Conservation (phyloP, 2,329 filamentous ascomycete genomes). For the Diaporthe sp. region DNA sequence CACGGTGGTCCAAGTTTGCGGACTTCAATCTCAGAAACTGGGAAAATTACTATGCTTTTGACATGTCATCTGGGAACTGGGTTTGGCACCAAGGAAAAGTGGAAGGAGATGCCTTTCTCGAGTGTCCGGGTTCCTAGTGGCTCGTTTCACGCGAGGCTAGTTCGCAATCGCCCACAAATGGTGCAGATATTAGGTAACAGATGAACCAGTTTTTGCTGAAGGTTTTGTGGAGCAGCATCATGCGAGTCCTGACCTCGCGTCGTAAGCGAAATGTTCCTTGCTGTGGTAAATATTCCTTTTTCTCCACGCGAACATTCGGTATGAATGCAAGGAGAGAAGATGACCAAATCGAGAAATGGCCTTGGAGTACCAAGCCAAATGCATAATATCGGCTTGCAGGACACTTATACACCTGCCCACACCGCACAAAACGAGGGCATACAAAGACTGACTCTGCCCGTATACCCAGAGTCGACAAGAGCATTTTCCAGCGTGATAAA, state of each 20-base stretch:
- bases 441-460: no score
- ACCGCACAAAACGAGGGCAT: neutral
- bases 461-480: no score
- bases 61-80: conserved; percentile 13
- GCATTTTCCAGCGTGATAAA: neutral
- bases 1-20: neutral
- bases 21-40: conserved; percentile 2
- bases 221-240: conserved; percentile 17
- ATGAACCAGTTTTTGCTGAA: conserved; percentile 11
- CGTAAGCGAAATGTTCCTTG: conserved; percentile 13
- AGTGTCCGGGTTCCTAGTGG: conserved; percentile 11
- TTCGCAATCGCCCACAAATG: conserved; percentile 6
- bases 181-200: conserved; percentile 18
- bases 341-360: neutral
- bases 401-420: neutral
- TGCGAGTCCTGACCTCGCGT: conserved; percentile 23
- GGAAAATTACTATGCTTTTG: conserved; percentile 18
- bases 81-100: conserved; percentile 1
- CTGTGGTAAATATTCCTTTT: neutral
- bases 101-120: neutral
- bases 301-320: conserved; percentile 15
- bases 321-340: neutral
- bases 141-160: conserved; percentile 10
- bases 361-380: neutral
- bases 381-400: neutral